phyloP scores from a whole-genome alignment of 148 eudicot genomes.

The Chenopodium formosanum region DNA sequence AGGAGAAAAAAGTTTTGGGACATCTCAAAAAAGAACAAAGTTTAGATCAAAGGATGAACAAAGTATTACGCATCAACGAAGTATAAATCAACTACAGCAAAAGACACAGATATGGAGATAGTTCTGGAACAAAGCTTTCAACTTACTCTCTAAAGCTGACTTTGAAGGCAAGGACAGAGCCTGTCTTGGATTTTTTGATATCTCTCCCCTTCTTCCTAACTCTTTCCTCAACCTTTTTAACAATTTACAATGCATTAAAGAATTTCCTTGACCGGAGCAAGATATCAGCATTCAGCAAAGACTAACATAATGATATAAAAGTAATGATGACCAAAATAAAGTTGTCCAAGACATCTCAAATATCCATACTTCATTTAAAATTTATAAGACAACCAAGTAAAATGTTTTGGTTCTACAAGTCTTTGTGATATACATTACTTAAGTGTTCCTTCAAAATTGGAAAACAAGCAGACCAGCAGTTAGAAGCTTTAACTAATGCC shows the following conservation, averaged over 20 bases:
- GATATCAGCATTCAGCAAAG: slow-evolving; percentile 6
- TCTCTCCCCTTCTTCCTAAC: slow-evolving; percentile 74
- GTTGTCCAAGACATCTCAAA: background rate
- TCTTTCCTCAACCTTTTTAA: slow-evolving; percentile 79
- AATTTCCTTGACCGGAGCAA: slow-evolving; percentile 11
- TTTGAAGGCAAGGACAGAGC: slow-evolving; percentile 88
- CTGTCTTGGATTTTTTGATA: slow-evolving; percentile 72
- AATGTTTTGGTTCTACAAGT: background rate
- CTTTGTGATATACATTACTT: background rate
- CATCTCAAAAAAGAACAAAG: background rate
- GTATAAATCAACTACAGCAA: background rate
- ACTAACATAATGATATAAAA: background rate
- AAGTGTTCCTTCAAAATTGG: too few relatives aligned
- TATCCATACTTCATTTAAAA: background rate
- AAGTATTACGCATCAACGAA: background rate
- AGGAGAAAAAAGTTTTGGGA: background rate
- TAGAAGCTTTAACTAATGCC: background rate
- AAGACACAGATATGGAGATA: background rate
- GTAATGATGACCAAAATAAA: background rate
- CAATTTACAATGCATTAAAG: slow-evolving; percentile 24
- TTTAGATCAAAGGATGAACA: background rate
- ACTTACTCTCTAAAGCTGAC: slow-evolving; percentile 97
- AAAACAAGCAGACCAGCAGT: background rate
- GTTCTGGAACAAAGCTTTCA: slow-evolving; percentile 4
- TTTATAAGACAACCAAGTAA: background rate